phyloP scores from a whole-genome alignment of 1,284 basidiomycete genomes.

The Ceratobasidium sp. region DNA sequence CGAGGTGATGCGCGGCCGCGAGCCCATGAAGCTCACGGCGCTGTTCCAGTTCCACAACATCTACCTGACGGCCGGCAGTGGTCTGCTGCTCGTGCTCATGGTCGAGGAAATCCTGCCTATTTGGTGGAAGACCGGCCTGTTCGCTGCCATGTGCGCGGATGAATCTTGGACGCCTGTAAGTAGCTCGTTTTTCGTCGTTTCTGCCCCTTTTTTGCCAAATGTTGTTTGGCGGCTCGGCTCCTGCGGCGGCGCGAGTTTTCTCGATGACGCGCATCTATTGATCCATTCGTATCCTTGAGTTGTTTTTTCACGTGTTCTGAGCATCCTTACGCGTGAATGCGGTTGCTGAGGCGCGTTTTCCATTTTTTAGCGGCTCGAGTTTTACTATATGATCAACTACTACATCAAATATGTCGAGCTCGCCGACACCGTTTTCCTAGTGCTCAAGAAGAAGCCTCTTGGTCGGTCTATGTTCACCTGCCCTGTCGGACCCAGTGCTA shows the following conservation, averaged over 20 bases:
- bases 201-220: slow-evolving; percentile 2
- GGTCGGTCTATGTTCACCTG: slow-evolving; percentile 37
- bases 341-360: slow-evolving; percentile 9
- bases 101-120: slow-evolving; percentile 62
- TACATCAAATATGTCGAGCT: slow-evolving; percentile 64
- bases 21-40: slow-evolving; percentile 78
- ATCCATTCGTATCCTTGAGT: not conserved
- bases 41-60: slow-evolving; percentile 83
- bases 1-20: slow-evolving; percentile 80
- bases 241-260: slow-evolving; percentile 16
- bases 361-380: slow-evolving; percentile 51
- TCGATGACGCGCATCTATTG: slow-evolving; percentile 14
- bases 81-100: slow-evolving; percentile 60
- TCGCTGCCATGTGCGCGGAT: slow-evolving; percentile 61
- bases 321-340: slow-evolving; percentile 22
- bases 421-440: slow-evolving; percentile 66
- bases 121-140: slow-evolving; percentile 57
- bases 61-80: slow-evolving; percentile 60
- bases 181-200: slow-evolving; percentile 4
- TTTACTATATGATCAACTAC: slow-evolving; percentile 70
- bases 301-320: slow-evolving; percentile 22
- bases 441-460: slow-evolving; percentile 67
- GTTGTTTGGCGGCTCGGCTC: not conserved
- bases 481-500: not conserved
- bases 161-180: slow-evolving; percentile 59